Evolutionary conservation across 1,284 basidiomycete species (phyloP).

Genomic region (Heliocybe sulcata): DNA sequence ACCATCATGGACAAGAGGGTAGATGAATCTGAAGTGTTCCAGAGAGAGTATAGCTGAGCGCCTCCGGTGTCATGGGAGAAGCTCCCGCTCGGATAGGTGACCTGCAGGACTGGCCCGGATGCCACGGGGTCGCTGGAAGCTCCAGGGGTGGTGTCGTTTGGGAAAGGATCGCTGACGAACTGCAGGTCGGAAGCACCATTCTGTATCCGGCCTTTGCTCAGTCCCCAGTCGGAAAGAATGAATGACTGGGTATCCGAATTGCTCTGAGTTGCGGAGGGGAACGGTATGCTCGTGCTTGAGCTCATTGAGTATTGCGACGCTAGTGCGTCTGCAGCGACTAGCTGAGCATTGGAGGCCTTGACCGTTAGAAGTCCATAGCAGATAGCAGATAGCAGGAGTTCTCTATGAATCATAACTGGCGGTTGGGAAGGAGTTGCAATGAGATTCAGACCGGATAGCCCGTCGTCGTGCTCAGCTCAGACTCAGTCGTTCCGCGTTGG

Average conservation of each 20-base stretch:
- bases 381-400: not conserved
- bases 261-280: conserved; percentile 55
- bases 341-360: not conserved
- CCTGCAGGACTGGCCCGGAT: conserved; percentile 51
- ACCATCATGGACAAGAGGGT: conserved; percentile 59
- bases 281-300: conserved; percentile 56
- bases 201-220: conserved; percentile 53
- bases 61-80: conserved; percentile 57
- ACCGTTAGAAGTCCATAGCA: not conserved
- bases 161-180: conserved; percentile 64
- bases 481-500: not conserved
- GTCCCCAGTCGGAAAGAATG: conserved; percentile 52
- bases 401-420: not conserved
- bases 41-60: conserved; percentile 55
- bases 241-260: conserved; percentile 42
- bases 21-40: conserved; percentile 49
- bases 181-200: conserved; percentile 45
- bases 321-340: conserved; percentile 24
- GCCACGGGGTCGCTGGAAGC: conserved; percentile 10
- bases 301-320: conserved; percentile 50
- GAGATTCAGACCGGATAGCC: not conserved
- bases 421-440: not conserved
- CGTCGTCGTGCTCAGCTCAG: not conserved
- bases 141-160: conserved; percentile 33
- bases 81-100: conserved; percentile 56